A percentile compares a stretch with the other conserved stretches of the same genome.
phyloP scores from a whole-genome alignment of 2,329 filamentous ascomycete genomes.

The Chrysoporthe deuterocubensis region DNA sequence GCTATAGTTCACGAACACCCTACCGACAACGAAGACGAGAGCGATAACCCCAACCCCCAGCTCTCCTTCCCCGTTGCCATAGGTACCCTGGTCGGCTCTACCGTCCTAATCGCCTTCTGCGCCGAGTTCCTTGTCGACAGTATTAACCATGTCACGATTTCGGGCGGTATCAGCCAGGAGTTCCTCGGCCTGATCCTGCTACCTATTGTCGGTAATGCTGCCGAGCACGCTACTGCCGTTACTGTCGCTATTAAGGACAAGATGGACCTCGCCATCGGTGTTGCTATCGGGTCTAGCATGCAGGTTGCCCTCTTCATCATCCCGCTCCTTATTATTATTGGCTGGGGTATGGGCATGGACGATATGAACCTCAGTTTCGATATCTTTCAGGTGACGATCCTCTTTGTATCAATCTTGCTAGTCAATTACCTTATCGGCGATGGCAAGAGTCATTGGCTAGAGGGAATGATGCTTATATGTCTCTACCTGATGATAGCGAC shows the following conservation, averaged over 20 bases:
- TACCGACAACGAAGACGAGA: slow-evolving; percentile 59
- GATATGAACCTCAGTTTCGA: slow-evolving; percentile 86
- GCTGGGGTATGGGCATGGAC: slow-evolving; percentile 73
- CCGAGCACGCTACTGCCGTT: slow-evolving; percentile 80
- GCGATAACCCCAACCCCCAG: slow-evolving; percentile 75
- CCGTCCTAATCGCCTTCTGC: slow-evolving; percentile 79
- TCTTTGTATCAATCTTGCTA: slow-evolving; percentile 82
- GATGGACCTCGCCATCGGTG: slow-evolving; percentile 82
- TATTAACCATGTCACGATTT: slow-evolving; percentile 69
- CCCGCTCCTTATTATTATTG: slow-evolving; percentile 75
- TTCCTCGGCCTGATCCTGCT: slow-evolving; percentile 82
- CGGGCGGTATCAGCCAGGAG: slow-evolving; percentile 66
- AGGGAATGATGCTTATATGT: slow-evolving; percentile 76
- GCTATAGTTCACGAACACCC: slow-evolving; percentile 48
- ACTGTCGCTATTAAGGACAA: slow-evolving; percentile 83
- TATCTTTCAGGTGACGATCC: slow-evolving; percentile 82
- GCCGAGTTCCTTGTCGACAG: slow-evolving; percentile 78
- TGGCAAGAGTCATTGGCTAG: slow-evolving; percentile 81
- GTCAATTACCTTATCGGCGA: slow-evolving; percentile 87
- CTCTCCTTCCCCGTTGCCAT: slow-evolving; percentile 75
- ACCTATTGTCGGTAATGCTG: slow-evolving; percentile 82
- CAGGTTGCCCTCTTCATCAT: slow-evolving; percentile 82
- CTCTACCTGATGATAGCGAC: slow-evolving; percentile 80
- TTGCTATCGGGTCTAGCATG: slow-evolving; percentile 79
- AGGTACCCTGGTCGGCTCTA: slow-evolving; percentile 71